Conservation (phyloP, 768 basidiomycete genomes). For the Lanmaoa pseudosensibilis region DNA sequence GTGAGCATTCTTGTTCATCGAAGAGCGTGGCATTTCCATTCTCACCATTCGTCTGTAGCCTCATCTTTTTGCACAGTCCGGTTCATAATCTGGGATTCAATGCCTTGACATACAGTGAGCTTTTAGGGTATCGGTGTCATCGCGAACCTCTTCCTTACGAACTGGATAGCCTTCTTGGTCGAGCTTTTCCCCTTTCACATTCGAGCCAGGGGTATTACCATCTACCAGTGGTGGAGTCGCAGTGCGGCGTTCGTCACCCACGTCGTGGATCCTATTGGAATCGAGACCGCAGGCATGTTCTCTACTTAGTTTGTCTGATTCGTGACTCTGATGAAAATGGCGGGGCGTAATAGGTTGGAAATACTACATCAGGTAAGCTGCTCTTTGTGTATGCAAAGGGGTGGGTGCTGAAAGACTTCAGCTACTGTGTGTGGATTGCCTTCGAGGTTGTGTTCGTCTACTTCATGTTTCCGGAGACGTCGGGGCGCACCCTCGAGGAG, state of each 20-base stretch:
- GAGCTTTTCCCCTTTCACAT: too few relatives aligned
- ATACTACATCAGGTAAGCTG: slow-evolving; percentile 12
- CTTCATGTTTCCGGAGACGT: slow-evolving; percentile 22
- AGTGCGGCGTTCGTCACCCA: too few relatives aligned
- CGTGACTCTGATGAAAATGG: neutral
- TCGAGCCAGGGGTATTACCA: too few relatives aligned
- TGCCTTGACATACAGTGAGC: neutral
- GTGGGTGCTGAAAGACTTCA: neutral
- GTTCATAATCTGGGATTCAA: neutral
- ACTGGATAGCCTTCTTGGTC: neutral
- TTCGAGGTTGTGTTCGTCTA: slow-evolving; percentile 18
- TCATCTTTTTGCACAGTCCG: neutral
- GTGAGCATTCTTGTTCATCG: slow-evolving; percentile 1
- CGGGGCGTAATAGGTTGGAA: slow-evolving; percentile 6
- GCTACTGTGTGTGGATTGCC: slow-evolving; percentile 19
- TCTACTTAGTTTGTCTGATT: neutral
- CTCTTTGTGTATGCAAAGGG: neutral
- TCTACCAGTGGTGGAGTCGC: too few relatives aligned
- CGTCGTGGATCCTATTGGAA: too few relatives aligned
- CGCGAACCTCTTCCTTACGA: neutral
- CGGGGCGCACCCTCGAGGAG: slow-evolving; percentile 20
- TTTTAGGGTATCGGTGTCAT: neutral
- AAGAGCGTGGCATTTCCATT: neutral
- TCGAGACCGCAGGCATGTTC: too few relatives aligned
- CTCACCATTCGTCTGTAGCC: neutral